Percentiles rank a stretch among this genome's conserved stretches.
Conservation (phyloP, 1,284 basidiomycete species). For the Tilletia caries region DNA sequence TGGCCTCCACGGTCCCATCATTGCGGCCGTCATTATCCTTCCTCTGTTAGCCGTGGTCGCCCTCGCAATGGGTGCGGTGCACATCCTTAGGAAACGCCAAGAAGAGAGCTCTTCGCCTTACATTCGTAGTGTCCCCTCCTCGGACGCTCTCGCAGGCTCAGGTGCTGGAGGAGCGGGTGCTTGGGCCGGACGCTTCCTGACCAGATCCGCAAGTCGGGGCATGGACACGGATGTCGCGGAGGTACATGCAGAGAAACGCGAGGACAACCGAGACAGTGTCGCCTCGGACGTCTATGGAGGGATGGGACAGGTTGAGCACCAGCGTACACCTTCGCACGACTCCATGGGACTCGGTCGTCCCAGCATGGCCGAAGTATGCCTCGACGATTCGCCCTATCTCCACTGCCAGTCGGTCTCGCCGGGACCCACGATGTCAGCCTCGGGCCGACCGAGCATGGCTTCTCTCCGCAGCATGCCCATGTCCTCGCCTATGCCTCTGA, state of each 20-base stretch:
- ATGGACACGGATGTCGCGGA: background rate
- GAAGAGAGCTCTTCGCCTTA: background rate
- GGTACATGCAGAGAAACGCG: background rate
- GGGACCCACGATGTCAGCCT: background rate
- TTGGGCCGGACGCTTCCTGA: background rate
- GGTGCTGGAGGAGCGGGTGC: background rate
- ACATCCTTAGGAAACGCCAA: background rate
- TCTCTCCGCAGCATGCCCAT: constrained; percentile 4
- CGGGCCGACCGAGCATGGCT: background rate
- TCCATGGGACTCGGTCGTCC: background rate
- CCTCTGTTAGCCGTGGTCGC: background rate
- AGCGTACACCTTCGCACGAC: background rate
- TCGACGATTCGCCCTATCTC: background rate
- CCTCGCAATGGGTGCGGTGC: background rate
- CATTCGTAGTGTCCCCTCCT: background rate
- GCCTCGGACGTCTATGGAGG: constrained; percentile 6
- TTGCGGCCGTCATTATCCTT: constrained; percentile 9
- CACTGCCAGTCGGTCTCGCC: background rate
- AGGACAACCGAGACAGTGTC: background rate
- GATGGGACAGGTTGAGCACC: background rate
- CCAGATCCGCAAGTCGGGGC: background rate
- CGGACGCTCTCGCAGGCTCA: background rate
- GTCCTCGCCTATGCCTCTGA: background rate
- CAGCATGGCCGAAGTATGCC: constrained; percentile 1
- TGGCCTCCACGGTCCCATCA: background rate